Evolutionary conservation across 1,284 basidiomycete genomes (phyloP), one percentile per base, ranked within the genome.

Genomic region (Cutaneotrichosporon cavernicola): DNA sequence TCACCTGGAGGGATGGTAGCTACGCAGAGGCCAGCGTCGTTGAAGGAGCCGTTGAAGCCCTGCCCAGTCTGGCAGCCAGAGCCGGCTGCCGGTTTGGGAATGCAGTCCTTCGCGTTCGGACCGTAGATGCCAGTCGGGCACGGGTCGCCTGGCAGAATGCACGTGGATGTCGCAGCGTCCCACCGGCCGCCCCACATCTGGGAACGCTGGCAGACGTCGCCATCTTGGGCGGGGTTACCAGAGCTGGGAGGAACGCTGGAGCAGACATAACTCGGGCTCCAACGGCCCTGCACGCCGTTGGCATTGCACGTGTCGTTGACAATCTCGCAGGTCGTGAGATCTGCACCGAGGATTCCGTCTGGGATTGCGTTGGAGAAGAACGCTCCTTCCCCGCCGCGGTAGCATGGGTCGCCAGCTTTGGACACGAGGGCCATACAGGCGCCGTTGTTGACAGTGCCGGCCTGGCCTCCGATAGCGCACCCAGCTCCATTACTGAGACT

Each of bases 201-300:
- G 16, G 14, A 14, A 13, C 51, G 51, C 30, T 53, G 51, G 16
- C 51, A 53, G 5, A 30, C 30, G 30, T 11, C 51, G 14, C 51
- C 51, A 18, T 53, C 51, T 13, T 5, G 0, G 30, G 51, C 18
- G 6, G 51, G 51, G 18, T 53, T 31, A 7, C 51, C 51, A 2
- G 31, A 5, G 4, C 6, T 9, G 13, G 51, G 51, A 16, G 51
- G 51, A 34, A 31, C 31, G 3, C 10, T 14, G 30, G 8, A 16
- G 30, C 51, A 53, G 51, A 5, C 16, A n/a, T 53, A 53, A 18
- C 51, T 53, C 30, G 51, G 51, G 51, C 51, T 53, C 26, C 30
- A 53, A 31, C 31, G 31, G 30, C 51, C 51, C 13, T 53, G 30
- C 16, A 53, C 30, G 2, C 51, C 51, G 30, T 34, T 34, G 31